Percentiles rank a stretch among this genome's conserved stretches.
phyloP scores from a whole-genome alignment of 441 rosid genomes.

The Macaranga tanarius region DNA sequence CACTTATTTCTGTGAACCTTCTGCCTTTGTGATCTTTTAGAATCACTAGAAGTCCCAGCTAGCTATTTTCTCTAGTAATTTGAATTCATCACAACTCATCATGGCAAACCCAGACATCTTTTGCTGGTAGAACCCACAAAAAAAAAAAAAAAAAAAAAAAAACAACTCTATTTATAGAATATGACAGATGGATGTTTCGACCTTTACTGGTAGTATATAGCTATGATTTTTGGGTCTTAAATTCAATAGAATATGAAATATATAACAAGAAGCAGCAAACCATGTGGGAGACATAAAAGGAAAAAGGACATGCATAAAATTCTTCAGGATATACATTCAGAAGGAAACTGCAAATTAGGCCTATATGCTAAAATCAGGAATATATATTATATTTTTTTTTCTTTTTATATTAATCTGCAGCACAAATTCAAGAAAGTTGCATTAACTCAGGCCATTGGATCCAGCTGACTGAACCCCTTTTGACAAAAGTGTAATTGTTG shows the following conservation, averaged over 20 bases:
- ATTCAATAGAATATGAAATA: neutral
- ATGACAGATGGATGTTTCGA: neutral
- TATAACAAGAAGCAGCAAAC: neutral
- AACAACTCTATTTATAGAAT: neutral
- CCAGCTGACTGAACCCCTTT: neutral
- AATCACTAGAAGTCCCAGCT: no score
- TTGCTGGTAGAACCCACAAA: neutral
- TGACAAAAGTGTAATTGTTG: neutral
- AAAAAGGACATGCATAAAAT: neutral
- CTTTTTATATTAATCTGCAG: neutral
- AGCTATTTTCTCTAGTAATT: neutral
- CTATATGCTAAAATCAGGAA: neutral
- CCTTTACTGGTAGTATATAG: neutral
- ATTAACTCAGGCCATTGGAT: neutral
- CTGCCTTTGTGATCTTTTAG: no score
- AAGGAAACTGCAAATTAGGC: neutral
- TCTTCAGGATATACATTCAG: neutral
- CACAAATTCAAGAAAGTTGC: neutral
- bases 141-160: no score
- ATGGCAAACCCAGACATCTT: neutral
- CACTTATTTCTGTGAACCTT: no score
- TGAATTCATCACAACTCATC: neutral
- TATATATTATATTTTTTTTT: neutral
- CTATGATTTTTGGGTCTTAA: neutral
- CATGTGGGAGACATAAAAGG: conserved; percentile 11